Percentiles rank a stretch among this genome's conserved stretches.
phyloP scores from a whole-genome alignment of 1,139 yeast genomes.

The Pichia terricola region DNA sequence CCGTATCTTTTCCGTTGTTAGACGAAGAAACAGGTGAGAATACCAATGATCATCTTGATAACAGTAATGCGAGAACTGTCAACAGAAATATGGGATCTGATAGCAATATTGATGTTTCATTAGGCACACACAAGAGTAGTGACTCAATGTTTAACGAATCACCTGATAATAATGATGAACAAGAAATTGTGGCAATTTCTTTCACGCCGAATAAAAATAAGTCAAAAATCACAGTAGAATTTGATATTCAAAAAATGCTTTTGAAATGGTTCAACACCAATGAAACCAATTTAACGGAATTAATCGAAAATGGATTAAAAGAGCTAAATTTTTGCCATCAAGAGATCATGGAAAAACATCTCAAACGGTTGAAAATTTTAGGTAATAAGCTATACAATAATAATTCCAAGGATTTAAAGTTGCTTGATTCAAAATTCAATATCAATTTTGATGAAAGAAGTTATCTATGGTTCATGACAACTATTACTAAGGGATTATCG shows the following conservation, averaged over 20 bases:
- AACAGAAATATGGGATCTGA: too few species aligned
- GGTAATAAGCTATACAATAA: background rate
- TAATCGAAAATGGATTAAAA: background rate
- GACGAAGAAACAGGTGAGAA: too few species aligned
- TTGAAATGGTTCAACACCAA: background rate
- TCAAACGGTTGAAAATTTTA: background rate
- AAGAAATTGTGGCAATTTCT: background rate
- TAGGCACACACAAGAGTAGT: too few species aligned
- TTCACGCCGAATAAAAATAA: background rate
- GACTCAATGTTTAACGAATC: too few species aligned
- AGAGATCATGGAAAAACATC: background rate
- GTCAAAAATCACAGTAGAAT: background rate
- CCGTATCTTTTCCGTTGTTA: too few species aligned
- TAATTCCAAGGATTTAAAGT: background rate
- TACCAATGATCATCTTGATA: too few species aligned
- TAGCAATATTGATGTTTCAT: too few species aligned
- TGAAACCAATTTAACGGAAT: background rate
- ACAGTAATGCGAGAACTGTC: too few species aligned
- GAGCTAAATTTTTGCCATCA: background rate
- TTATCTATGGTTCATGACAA: conserved; percentile 19
- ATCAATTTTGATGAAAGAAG: background rate
- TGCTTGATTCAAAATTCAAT: too few species aligned
- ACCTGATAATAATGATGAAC: too few species aligned
- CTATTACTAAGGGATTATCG: conserved; percentile 19
- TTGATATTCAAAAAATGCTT: background rate